These are phyloP conservation scores for Leccinum incarnatum DNA, from an alignment of 768 basidiomycete species.

Conservation along the genomic window DNA sequence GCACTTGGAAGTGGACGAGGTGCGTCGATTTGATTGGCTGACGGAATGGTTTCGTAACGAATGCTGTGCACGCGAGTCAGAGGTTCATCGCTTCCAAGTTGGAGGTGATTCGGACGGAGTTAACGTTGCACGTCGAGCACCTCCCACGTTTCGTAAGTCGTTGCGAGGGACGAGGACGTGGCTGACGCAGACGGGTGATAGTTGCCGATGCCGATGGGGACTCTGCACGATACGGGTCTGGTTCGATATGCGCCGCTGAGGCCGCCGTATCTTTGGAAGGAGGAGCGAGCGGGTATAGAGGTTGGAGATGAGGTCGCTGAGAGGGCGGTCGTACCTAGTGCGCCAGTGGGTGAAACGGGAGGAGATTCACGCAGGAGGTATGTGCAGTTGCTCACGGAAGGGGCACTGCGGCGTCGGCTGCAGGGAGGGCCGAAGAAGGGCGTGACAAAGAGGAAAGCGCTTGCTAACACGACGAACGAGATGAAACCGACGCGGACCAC, in stretches of 20 bases:
- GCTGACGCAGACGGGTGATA: neutral
- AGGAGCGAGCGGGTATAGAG: neutral
- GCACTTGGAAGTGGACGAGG: slow-evolving; percentile 26
- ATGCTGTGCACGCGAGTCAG: slow-evolving; percentile 2
- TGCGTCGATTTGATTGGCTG: neutral
- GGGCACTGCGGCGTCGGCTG: neutral
- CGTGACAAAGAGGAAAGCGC: neutral
- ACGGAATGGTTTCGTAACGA: neutral
- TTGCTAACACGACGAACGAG: neutral
- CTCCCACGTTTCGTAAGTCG: neutral
- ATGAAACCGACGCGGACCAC: neutral
- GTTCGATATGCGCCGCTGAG: neutral
- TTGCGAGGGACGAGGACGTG: neutral
- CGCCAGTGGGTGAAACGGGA: neutral
- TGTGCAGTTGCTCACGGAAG: neutral
- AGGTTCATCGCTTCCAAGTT: slow-evolving; percentile 14
- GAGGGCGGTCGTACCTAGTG: neutral
- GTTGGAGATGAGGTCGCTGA: neutral
- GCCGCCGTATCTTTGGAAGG: neutral
- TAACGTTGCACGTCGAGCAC: neutral
- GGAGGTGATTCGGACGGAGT: slow-evolving; percentile 20
- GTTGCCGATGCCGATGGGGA: neutral
- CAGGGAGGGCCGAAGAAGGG: neutral
- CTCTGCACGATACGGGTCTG: neutral
- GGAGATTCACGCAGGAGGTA: neutral